Percentiles rank a stretch among this genome's conserved stretches.
Evolutionary conservation across 495 filamentous ascomycete species (phyloP).

Genomic region (Trichoderma parareesei): DNA sequence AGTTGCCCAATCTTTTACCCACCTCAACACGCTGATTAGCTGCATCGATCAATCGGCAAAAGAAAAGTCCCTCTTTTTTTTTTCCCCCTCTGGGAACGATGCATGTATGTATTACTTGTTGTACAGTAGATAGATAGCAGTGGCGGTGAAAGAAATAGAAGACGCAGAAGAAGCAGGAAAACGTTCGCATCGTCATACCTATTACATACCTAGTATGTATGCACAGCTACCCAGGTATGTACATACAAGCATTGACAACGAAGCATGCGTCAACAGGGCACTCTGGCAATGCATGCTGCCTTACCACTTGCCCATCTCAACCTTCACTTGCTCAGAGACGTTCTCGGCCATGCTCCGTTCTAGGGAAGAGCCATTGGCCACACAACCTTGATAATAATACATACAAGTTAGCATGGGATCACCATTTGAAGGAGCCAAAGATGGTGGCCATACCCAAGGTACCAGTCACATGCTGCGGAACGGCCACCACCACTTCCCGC

Average conservation of each 20-base stretch:
- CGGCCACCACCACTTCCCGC: background rate
- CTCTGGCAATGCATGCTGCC: too few relatives aligned
- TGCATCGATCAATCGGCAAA: background rate
- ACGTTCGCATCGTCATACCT: conserved; percentile 1
- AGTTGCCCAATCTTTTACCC: background rate
- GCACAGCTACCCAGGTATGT: background rate
- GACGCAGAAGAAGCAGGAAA: background rate
- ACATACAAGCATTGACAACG: background rate
- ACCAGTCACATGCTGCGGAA: background rate
- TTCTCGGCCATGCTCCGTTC: too few relatives aligned
- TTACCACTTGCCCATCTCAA: too few relatives aligned
- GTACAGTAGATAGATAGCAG: background rate
- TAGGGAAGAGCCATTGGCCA: too few relatives aligned
- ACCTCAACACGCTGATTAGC: background rate
- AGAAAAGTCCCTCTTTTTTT: background rate
- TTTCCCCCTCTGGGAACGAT: background rate
- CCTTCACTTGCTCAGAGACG: too few relatives aligned
- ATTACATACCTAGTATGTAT: background rate
- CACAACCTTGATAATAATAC: too few relatives aligned
- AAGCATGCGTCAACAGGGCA: background rate
- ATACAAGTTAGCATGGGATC: too few relatives aligned
- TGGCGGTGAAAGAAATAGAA: background rate
- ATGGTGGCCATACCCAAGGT: background rate
- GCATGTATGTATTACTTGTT: background rate
- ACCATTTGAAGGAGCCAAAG: background rate